Base-by-base conservation (phyloP, 805 yeast species). In the Crinitomyces ghanaensis region DNA sequence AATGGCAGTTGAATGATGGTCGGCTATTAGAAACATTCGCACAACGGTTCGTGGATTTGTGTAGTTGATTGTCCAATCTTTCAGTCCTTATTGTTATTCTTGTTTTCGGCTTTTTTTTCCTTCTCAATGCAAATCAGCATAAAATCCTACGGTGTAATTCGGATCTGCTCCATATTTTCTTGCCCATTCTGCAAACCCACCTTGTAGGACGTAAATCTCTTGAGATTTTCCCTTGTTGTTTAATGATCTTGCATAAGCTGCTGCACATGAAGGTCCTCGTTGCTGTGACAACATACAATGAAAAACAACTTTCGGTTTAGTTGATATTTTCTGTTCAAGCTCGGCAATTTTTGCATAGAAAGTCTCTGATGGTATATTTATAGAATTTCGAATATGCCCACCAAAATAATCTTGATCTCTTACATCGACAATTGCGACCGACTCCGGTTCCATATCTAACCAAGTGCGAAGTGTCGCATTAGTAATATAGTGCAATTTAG, bases 221-320 rank as follows among this genome's bases (percentile, higher is more conserved):
- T 72, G 64, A 1, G 31, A 28, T 17, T 35, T 13, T 17, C 46
- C 48, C 5, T 54, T 48, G 2, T 57, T 53, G 20, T 52, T 46
- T 17, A 28, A 57, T 42, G 63, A 62, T 36, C 77, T 55, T 41
- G 65, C 48, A 46, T 79, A 78, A 45, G 62, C 63, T 56, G 75
- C 58, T 0, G 96, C 85, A 3, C 95, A 70, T 3, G 81, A 63
- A 0, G 97, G 97, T 0, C 97, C 97, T 33, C 98, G 63, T 39
- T 78, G 93, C 55, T 91, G 97, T 3, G 93, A 77, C 19, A 81
- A 63, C 19, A 86, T 85, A 55, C 98, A 88, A 53, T 91, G 95
- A 59, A 88, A 91, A 0, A 91, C 78, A 0, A 84, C 70, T 34
- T 69, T 73, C 27, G 64, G 59, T 5, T 45, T 37, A n/a, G 49